These are phyloP conservation scores for Hyphopichia fennica DNA, from an alignment of 1,139 yeast species.

Conservation along the genomic window DNA sequence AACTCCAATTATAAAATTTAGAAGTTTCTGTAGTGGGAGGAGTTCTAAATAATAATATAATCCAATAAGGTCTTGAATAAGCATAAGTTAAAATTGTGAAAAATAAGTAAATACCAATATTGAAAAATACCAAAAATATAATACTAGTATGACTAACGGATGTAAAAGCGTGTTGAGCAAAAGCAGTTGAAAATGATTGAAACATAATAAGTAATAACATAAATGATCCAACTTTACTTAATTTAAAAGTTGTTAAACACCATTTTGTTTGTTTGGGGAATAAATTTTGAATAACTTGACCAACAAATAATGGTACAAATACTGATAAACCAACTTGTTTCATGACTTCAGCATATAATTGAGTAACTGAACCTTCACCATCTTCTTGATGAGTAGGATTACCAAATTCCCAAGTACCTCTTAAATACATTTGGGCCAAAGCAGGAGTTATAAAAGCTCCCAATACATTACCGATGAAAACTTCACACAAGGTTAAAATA, in stretches of 20 bases:
- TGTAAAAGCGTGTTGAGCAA: conserved; percentile 75
- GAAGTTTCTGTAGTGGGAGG: conserved; percentile 50
- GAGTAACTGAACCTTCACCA: conserved; percentile 48
- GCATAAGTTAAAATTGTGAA: conserved; percentile 64
- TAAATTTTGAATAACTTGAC: conserved; percentile 74
- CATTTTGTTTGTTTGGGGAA: conserved; percentile 65
- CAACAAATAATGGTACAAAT: conserved; percentile 83
- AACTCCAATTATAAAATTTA: conserved; percentile 35
- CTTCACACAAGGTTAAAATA: conserved; percentile 76
- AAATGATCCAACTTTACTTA: conserved; percentile 73
- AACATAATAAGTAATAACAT: conserved; percentile 80
- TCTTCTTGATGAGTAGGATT: conserved; percentile 61
- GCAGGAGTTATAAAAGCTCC: conserved; percentile 92
- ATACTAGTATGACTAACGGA: conserved; percentile 67
- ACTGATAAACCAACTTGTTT: conserved; percentile 83
- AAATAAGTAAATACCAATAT: conserved; percentile 72
- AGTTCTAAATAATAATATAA: conserved; percentile 41
- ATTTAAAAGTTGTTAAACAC: conserved; percentile 56
- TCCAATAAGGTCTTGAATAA: conserved; percentile 61
- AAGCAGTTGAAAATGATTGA: conserved; percentile 86
- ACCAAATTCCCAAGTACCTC: conserved; percentile 71
- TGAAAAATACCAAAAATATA: conserved; percentile 76
- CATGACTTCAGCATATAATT: conserved; percentile 75
- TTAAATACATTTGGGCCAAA: conserved; percentile 66
- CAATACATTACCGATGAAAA: conserved; percentile 75